phyloP scores from a whole-genome alignment of 257 asterid genomes.

The Solanum raphanifolium region DNA sequence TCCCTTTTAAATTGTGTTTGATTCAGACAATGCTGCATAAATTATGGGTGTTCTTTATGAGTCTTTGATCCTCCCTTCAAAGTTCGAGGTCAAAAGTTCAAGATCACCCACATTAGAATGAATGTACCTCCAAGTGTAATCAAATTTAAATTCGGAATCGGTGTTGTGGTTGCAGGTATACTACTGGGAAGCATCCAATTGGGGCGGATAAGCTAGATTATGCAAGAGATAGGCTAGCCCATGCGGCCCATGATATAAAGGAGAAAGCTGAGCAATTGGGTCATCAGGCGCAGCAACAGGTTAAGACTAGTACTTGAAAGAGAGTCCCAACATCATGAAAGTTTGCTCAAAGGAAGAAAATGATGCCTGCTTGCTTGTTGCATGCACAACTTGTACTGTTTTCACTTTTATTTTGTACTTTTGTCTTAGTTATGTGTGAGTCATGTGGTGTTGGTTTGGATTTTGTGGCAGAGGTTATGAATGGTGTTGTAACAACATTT shows the following conservation, averaged over 20 bases:
- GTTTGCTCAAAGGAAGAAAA: background rate
- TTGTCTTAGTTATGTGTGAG: background rate
- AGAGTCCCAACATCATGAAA: background rate
- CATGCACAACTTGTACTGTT: background rate
- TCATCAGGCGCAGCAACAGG: slow-evolving; percentile 21
- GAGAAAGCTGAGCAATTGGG: slow-evolving; percentile 62
- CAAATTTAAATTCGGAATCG: too few relatives aligned
- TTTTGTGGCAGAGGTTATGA: background rate
- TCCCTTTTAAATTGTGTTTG: too few relatives aligned
- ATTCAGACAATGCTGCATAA: too few relatives aligned
- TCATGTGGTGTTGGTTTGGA: background rate
- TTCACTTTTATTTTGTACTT: background rate
- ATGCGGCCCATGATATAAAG: slow-evolving; percentile 52
- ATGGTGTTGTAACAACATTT: background rate
- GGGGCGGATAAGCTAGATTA: slow-evolving; percentile 74
- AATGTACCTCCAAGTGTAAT: too few relatives aligned
- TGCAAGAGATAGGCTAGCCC: slow-evolving; percentile 42
- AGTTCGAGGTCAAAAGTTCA: too few relatives aligned
- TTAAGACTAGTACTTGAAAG: slow-evolving; percentile 9
- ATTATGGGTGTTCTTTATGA: too few relatives aligned
- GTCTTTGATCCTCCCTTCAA: too few relatives aligned
- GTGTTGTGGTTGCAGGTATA: slow-evolving; percentile 21
- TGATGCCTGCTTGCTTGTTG: background rate
- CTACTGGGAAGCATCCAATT: slow-evolving; percentile 69
- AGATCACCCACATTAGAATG: too few relatives aligned